phyloP scores from a whole-genome alignment of 1,284 basidiomycete species.

The Pyrrhoderma noxium region DNA sequence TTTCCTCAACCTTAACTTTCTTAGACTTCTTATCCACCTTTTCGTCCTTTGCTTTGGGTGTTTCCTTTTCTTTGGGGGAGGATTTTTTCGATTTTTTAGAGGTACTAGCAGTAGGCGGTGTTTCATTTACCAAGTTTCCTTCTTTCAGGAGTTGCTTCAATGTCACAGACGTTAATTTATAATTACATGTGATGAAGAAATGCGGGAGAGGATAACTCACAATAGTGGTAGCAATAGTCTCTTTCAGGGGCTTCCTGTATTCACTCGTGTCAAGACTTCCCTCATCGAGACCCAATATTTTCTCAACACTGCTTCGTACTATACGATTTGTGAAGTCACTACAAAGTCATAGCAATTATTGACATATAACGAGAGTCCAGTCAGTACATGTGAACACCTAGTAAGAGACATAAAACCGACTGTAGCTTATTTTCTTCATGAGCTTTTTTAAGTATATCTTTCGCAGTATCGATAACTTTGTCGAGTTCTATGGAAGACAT shows the following conservation, averaged over 20 bases:
- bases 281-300: constrained; percentile 32
- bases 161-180: no score
- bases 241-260: constrained; percentile 39
- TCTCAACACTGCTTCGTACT: constrained; percentile 40
- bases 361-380: not conserved
- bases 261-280: constrained; percentile 35
- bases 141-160: not conserved
- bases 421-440: constrained; percentile 23
- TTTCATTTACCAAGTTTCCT: not conserved
- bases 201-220: constrained; percentile 26
- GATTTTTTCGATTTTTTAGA: constrained; percentile 1
- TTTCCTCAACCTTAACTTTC: constrained; percentile 6
- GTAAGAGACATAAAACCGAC: constrained; percentile 18
- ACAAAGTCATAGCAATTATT: not conserved
- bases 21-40: constrained; percentile 13
- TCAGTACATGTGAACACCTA: not conserved
- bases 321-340: constrained; percentile 44
- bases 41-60: not conserved
- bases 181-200: no score
- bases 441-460: constrained; percentile 26
- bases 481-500: constrained; percentile 12
- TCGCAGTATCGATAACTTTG: constrained; percentile 19
- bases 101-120: not conserved
- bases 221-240: constrained; percentile 33
- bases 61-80: not conserved